These are phyloP conservation scores for Laguncularia racemosa DNA, from an alignment of 345 rosid genomes.

Conservation along the genomic window DNA sequence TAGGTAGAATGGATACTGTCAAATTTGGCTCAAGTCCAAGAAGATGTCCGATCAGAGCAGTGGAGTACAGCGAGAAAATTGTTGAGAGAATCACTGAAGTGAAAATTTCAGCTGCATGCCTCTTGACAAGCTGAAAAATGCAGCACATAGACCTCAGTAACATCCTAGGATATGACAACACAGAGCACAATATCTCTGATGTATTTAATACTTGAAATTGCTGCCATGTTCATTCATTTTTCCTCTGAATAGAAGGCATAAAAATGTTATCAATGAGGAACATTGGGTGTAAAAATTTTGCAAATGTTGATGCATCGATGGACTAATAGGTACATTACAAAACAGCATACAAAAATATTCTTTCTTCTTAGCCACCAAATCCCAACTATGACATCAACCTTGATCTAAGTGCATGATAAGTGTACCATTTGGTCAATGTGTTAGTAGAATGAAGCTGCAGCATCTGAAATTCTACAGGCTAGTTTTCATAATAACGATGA, in stretches of 20 bases:
- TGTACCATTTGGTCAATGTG: too few species aligned
- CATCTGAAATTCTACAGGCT: background rate
- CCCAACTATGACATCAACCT: too few species aligned
- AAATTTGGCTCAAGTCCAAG: conserved; percentile 64
- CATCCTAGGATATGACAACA: too few species aligned
- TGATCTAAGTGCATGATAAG: too few species aligned
- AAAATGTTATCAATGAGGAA: too few species aligned
- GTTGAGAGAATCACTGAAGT: conserved; percentile 72
- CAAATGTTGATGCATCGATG: too few species aligned
- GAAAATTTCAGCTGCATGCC: conserved; percentile 95
- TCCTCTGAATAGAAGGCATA: too few species aligned
- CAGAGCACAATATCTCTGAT: too few species aligned
- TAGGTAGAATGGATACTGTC: conserved; percentile 79
- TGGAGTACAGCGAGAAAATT: conserved; percentile 84
- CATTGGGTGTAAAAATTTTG: too few species aligned
- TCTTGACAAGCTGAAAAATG: conserved; percentile 73
- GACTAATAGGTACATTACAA: background rate
- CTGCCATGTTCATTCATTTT: too few species aligned
- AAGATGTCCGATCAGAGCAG: conserved; percentile 78
- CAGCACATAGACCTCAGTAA: background rate
- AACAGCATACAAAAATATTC: background rate
- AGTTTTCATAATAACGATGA: background rate
- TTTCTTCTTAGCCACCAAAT: too few species aligned
- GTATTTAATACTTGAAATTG: too few species aligned
- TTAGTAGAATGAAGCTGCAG: background rate